Evolutionary conservation across 2,329 filamentous ascomycete species (phyloP), one percentile per base, ranked within the genome.

Genomic region (Stagonosporopsis rhizophila): DNA sequence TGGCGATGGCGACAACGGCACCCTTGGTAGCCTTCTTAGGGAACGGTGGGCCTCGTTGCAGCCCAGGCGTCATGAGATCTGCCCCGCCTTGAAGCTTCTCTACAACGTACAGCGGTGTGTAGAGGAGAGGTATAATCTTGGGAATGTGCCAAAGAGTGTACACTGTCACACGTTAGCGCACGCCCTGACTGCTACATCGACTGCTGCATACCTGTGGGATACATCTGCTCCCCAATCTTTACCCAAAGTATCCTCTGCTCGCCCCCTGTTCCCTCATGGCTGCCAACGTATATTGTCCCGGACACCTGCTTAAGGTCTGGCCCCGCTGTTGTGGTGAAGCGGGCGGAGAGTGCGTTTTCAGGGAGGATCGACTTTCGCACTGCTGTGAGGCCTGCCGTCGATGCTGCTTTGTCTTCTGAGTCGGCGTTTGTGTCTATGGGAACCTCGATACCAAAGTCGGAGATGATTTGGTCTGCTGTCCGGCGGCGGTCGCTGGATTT

Each of bases 61-160:
- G 75, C 8, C 87, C 87, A 2, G 87, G 87, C 1, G 84, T 88
- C 87, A 89, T 89, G 44, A 90, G 76, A 71, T 89, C 87, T 19
- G 87, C 87, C 4, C 87, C 87, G 7, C 82, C 81, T 54, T 83
- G 83, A 8, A 90, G 75, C 72, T 89, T 89, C 58, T 83, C 79
- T 67, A 89, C 82, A 3, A 87, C 84, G 22, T 85, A 80, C 9
- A 81, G 78, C 4, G 85, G 85, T 0, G 87, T 89, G 62, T 88
- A 82, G n/a, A 90, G 78, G 28, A 90, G 72, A 0, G 87, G 85
- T 0, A 89, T 75, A 14, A 90, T 75, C 27, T 79, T 78, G 3
- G 86, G 80, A 64, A 88, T 85, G 53, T 82, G 80, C 87, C 87
- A 90, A 56, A 89, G 74, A 1, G 87, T 88, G 69, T 89, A 89